Conservation (phyloP, 1,284 basidiomycete genomes). For the Xerocomus nothofagi region DNA sequence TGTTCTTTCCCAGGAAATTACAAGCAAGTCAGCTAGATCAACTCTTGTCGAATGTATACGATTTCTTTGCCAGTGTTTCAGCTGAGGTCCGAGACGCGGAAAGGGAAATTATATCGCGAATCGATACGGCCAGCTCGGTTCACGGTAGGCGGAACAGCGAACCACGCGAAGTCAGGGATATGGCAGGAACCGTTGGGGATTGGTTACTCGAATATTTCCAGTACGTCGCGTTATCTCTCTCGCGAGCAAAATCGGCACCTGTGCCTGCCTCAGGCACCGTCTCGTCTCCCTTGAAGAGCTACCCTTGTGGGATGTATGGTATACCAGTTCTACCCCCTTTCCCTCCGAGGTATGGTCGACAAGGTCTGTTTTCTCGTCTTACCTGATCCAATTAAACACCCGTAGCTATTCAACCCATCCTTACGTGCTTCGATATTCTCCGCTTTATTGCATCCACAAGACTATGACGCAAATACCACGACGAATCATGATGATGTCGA, state of each 20-base stretch:
- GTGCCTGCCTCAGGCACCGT: constrained; percentile 37
- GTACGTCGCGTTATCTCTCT: constrained; percentile 36
- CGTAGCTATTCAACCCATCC: constrained; percentile 68
- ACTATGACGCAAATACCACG: constrained; percentile 37
- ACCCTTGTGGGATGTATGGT: constrained; percentile 70
- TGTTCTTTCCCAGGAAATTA: constrained; percentile 45
- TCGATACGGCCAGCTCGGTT: constrained; percentile 34
- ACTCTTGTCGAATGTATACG: constrained; percentile 42
- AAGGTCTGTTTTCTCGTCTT: neutral
- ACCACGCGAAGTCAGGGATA: constrained; percentile 1
- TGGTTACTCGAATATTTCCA: constrained; percentile 54
- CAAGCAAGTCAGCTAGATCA: constrained; percentile 37
- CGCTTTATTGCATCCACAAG: constrained; percentile 59
- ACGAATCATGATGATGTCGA: constrained; percentile 17
- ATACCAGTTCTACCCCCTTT: constrained; percentile 59
- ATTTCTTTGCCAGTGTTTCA: constrained; percentile 36
- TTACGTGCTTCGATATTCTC: constrained; percentile 57
- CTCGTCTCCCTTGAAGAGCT: constrained; percentile 48
- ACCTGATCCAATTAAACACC: constrained; percentile 15
- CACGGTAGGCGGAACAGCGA: constrained; percentile 20
- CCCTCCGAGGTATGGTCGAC: constrained; percentile 54
- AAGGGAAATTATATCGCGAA: constrained; percentile 37
- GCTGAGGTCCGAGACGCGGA: constrained; percentile 34
- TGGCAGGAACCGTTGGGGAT: constrained; percentile 36
- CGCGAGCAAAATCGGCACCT: neutral